phyloP scores from a whole-genome alignment of 2,329 filamentous ascomycete genomes.

The Verticillium albo-atrum region DNA sequence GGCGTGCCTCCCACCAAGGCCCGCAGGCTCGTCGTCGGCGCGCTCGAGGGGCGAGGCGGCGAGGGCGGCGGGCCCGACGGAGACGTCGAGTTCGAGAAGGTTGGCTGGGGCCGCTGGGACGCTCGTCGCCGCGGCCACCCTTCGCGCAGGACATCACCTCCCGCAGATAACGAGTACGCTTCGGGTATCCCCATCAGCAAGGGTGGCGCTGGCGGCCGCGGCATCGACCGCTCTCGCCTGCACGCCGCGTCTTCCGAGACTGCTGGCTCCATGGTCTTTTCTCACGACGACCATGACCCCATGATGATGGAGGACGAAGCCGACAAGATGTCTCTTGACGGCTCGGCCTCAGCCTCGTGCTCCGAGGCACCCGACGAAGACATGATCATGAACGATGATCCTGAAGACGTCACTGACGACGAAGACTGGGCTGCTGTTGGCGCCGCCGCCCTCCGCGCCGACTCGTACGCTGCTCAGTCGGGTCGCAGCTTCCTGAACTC shows the following conservation, averaged over 20 bases:
- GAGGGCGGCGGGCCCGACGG: slow-evolving; percentile 59
- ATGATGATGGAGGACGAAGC: slow-evolving; percentile 79
- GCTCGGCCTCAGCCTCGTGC: slow-evolving; percentile 66
- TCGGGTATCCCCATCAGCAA: slow-evolving; percentile 55
- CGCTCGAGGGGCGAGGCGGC: slow-evolving; percentile 71
- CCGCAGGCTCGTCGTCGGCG: slow-evolving; percentile 84
- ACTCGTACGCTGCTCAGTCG: slow-evolving; percentile 58
- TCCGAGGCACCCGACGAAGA: slow-evolving; percentile 68
- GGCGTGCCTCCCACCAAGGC: slow-evolving; percentile 86
- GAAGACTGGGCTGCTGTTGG: slow-evolving; percentile 94
- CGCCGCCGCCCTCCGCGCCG: slow-evolving; percentile 73
- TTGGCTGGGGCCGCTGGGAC: slow-evolving; percentile 96
- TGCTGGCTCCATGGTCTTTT: slow-evolving; percentile 71
- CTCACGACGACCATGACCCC: slow-evolving; percentile 62
- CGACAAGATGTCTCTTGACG: slow-evolving; percentile 89
- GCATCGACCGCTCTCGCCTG: slow-evolving; percentile 41
- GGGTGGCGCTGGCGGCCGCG: slow-evolving; percentile 30
- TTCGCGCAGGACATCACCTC: slow-evolving; percentile 37
- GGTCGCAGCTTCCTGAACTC: slow-evolving; percentile 32
- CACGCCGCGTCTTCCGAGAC: slow-evolving; percentile 55
- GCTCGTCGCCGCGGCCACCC: slow-evolving; percentile 69
- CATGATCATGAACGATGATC: slow-evolving; percentile 65
- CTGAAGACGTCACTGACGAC: slow-evolving; percentile 85
- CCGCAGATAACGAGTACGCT: slow-evolving; percentile 37
- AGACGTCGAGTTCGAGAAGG: slow-evolving; percentile 86